Conservation (phyloP, 805 yeast species). For the Candida corydali region DNA sequence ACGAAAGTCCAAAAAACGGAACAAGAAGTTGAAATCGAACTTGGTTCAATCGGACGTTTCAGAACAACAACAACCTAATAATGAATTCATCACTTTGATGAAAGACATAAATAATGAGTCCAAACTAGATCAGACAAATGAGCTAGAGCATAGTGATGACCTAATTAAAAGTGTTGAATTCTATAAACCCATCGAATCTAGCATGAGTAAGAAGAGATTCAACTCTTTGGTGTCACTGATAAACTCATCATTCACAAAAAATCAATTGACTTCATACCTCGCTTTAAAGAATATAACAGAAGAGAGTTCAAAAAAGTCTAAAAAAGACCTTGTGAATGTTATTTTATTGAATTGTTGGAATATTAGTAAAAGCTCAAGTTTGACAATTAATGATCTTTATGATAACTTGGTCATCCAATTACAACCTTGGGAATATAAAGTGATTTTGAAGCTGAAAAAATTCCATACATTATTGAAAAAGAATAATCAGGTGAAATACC, state of each 20-base stretch:
- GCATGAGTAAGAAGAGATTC: constrained; percentile 10
- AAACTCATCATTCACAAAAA: constrained; percentile 12
- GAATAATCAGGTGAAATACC: not conserved
- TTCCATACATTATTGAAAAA: not conserved
- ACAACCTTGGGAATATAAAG: constrained; percentile 3
- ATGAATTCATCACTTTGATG: too few species aligned
- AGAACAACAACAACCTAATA: too few species aligned
- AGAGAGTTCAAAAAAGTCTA: not conserved
- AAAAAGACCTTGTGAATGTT: not conserved
- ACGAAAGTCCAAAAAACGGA: not conserved
- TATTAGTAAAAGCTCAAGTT: not conserved
- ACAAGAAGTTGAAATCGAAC: not conserved
- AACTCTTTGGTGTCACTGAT: constrained; percentile 8
- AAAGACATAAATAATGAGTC: too few species aligned
- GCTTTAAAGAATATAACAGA: not conserved
- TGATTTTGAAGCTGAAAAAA: not conserved
- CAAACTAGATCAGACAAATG: too few species aligned
- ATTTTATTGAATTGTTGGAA: not conserved
- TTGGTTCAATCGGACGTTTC: not conserved
- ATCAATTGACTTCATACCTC: constrained; percentile 12
- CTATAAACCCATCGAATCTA: constrained; percentile 9
- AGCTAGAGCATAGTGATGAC: too few species aligned
- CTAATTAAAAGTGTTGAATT: constrained; percentile 10
- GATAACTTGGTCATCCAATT: constrained; percentile 5
- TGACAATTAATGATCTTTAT: constrained; percentile 2